Evolutionary conservation across 352 stramenopile genomes (phyloP), one percentile per base, ranked within the genome.

Genomic region (Achlya hypogyna): DNA sequence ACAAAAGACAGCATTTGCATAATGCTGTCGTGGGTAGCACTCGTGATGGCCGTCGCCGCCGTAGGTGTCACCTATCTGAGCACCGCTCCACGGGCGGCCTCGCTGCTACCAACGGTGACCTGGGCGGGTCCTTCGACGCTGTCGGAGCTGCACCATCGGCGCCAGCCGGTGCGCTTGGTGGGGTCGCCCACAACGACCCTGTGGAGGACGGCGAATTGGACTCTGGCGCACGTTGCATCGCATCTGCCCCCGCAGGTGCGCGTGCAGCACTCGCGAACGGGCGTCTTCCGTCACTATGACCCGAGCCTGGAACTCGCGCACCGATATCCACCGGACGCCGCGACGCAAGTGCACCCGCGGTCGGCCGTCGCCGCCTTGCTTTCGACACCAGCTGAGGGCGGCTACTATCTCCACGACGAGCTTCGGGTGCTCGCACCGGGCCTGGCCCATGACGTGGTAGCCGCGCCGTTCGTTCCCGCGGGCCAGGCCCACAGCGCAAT

Each of bases 131-230:
- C 38, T 18, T n/a, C 38, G 38, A 45, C 38, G 12, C n/a, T 45
- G 38, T 3, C 38, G 38, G 1, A 9, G 2, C 38, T 45, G 12
- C 38, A 45, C 12, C 14, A 10, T 10, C 12, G 12, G 38, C 38
- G 38, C 2, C 38, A 45, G 38, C 38, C 38, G 2, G 38, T 45
- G 38, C 47, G 43, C 23, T 27, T 67, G 6, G 34, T 43, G 16
- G 38, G 40, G 22, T 56, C 60, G 18, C 60, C 60, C 4, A 67
- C 60, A 22, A 14, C 12, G 8, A 38, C 49, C 12, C 49, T 29
- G 18, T 67, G 60, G 60, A 67, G 59, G 18, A 67, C 60, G 22
- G 35, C 60, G n/a, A 42, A 43, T 16, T 67, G 60, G 60, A 67
- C 60, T 5, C 23, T 67, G 10, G 42, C 12, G 8, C 60, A 58